A percentile compares a stretch with the other conserved stretches of the same genome.
These are phyloP conservation scores for Dioszegia crocea DNA, from an alignment of 768 basidiomycete species.

Conservation along the genomic window DNA sequence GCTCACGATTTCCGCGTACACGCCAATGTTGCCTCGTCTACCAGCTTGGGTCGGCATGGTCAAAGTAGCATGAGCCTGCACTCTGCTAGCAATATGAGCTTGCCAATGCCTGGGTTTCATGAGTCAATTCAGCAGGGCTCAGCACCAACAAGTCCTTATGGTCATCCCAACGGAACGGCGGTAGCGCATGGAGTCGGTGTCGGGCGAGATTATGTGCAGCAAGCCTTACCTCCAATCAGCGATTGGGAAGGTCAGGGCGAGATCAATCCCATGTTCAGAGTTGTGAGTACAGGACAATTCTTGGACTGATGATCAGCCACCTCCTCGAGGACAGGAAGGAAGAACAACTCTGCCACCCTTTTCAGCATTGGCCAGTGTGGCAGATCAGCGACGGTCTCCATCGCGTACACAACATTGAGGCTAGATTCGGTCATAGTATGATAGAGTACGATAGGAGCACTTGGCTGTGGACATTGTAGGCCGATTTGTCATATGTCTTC, in stretches of 20 bases:
- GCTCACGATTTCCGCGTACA: conserved; percentile 46
- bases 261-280: conserved; percentile 48
- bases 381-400: conserved; percentile 26
- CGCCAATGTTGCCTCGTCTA: conserved; percentile 34
- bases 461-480: neutral
- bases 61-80: conserved; percentile 21
- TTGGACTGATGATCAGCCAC: conserved; percentile 17
- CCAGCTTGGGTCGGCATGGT: conserved; percentile 29
- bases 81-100: neutral
- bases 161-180: conserved; percentile 43
- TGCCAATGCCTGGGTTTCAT: conserved; percentile 2
- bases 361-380: conserved; percentile 48
- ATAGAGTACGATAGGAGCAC: neutral
- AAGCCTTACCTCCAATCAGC: conserved; percentile 34
- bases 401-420: neutral
- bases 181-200: conserved; percentile 39
- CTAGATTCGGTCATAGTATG: no score
- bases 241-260: conserved; percentile 24
- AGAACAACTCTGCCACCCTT: conserved; percentile 47
- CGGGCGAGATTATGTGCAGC: conserved; percentile 22
- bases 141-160: conserved; percentile 47
- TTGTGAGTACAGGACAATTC: conserved; percentile 27
- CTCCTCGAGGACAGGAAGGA: conserved; percentile 11
- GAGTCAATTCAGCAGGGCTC: conserved; percentile 20
- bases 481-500: no score